phyloP scores from a whole-genome alignment of 164 flowering plant genomes.

The Aristolochia californica region DNA sequence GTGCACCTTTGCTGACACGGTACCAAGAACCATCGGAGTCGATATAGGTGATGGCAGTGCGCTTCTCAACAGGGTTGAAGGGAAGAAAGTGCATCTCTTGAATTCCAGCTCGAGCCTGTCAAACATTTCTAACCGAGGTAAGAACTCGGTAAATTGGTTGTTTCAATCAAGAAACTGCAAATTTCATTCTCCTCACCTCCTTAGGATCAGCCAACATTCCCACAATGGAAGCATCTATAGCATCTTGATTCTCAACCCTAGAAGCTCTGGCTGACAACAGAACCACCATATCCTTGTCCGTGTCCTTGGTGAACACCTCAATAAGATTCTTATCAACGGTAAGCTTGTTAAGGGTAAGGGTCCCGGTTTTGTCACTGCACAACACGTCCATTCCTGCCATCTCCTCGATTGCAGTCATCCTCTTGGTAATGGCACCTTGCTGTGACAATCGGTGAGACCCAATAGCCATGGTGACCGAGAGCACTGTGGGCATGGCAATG shows the following conservation, averaged over 20 bases:
- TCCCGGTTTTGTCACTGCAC: constrained; percentile 95
- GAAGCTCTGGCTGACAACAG: constrained; percentile 71
- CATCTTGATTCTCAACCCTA: constrained; percentile 74
- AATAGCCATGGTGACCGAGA: constrained; percentile 94
- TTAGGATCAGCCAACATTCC: constrained; percentile 65
- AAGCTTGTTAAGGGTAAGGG: constrained; percentile 89
- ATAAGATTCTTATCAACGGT: constrained; percentile 53
- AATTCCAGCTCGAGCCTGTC: constrained; percentile 70
- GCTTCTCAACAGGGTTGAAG: constrained; percentile 72
- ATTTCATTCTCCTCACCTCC: constrained; percentile 34
- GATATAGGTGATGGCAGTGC: constrained; percentile 70
- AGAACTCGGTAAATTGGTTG: neutral
- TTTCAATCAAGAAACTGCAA: neutral
- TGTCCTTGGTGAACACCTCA: constrained; percentile 30
- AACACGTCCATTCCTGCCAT: constrained; percentile 98
- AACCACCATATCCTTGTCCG: constrained; percentile 45
- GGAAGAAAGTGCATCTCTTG: constrained; percentile 69
- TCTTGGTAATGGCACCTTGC: constrained; percentile 83
- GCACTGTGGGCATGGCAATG: constrained; percentile 93
- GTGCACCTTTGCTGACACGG: constrained; percentile 80
- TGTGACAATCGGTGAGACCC: constrained; percentile 77
- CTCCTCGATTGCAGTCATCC: constrained; percentile 96
- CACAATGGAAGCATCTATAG: constrained; percentile 75
- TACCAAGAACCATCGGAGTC: constrained; percentile 55
- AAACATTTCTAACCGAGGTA: no score